Evolutionary conservation across 192 early-diverging fungal species (phyloP).

Genomic region (Phlyctochytrium planicorne): DNA sequence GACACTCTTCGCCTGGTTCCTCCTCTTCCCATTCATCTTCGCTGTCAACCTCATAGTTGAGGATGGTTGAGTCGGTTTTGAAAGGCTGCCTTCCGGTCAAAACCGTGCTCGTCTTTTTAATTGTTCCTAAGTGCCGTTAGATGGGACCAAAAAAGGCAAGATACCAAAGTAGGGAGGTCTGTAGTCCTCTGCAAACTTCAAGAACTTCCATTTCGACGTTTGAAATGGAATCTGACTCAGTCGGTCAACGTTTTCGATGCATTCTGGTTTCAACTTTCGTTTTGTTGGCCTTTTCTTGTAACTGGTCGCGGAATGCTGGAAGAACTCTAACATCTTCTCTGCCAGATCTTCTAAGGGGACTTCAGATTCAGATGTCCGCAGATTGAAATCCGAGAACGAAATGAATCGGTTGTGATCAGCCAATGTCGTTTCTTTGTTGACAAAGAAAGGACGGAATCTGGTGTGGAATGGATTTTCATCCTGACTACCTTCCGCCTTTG

Average conservation of each 20-base stretch:
- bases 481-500: background rate
- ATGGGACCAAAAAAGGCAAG: conserved; percentile 20
- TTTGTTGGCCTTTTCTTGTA: background rate
- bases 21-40: conserved; percentile 90
- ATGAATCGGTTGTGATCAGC: conserved; percentile 43
- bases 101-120: conserved; percentile 59
- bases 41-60: conserved; percentile 88
- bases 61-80: conserved; percentile 50
- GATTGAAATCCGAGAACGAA: background rate
- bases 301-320: background rate
- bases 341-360: background rate
- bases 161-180: conserved; percentile 76
- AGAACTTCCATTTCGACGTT: conserved; percentile 47
- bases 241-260: background rate
- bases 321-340: background rate
- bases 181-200: conserved; percentile 70
- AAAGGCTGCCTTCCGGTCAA: conserved; percentile 64
- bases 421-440: conserved; percentile 49
- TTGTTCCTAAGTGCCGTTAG: conserved; percentile 69
- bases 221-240: background rate
- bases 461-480: conserved; percentile 20
- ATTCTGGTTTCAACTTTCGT: background rate
- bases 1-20: conserved; percentile 84
- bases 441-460: conserved; percentile 60
- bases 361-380: background rate